Percentiles rank a stretch among this genome's conserved stretches.
phyloP scores from a whole-genome alignment of 257 asterid species.

The Fraxinus americana region DNA sequence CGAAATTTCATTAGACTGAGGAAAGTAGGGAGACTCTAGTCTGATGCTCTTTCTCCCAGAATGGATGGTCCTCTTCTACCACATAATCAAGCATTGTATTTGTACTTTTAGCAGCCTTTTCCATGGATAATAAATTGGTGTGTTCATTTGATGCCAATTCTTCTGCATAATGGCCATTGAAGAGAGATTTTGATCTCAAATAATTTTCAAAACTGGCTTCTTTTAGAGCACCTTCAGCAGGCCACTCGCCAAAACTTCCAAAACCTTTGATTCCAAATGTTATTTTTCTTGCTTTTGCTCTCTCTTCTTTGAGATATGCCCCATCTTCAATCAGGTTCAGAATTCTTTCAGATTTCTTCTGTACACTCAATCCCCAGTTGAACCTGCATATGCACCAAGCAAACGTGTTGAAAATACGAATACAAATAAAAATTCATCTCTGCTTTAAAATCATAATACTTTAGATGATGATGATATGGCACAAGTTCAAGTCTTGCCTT shows the following conservation, averaged over 20 bases:
- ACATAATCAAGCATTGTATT: slow-evolving; percentile 12
- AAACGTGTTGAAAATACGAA: neutral
- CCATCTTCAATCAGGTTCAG: slow-evolving; percentile 50
- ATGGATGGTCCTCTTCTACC: slow-evolving; percentile 66
- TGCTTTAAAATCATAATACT: neutral
- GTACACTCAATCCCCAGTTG: slow-evolving; percentile 77
- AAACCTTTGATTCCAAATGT: slow-evolving; percentile 74
- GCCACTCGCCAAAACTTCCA: slow-evolving; percentile 54
- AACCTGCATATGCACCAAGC: slow-evolving; percentile 44
- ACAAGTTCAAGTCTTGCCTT: no score
- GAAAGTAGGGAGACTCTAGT: slow-evolving; percentile 54
- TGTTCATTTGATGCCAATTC: slow-evolving; percentile 33
- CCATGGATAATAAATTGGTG: slow-evolving; percentile 24
- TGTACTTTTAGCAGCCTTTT: slow-evolving; percentile 13
- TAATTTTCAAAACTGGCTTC: neutral
- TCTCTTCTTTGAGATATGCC: slow-evolving; percentile 64
- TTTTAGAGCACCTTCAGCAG: slow-evolving; percentile 11
- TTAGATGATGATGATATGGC: no score
- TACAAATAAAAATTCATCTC: neutral
- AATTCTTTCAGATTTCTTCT: slow-evolving; percentile 56
- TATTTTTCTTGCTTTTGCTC: slow-evolving; percentile 61
- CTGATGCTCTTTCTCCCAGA: slow-evolving; percentile 50
- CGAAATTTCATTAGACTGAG: slow-evolving; percentile 28
- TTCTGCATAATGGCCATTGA: slow-evolving; percentile 11
- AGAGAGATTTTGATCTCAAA: slow-evolving; percentile 38